Conservation (phyloP, 768 basidiomycete genomes). For the Russula emetica region DNA sequence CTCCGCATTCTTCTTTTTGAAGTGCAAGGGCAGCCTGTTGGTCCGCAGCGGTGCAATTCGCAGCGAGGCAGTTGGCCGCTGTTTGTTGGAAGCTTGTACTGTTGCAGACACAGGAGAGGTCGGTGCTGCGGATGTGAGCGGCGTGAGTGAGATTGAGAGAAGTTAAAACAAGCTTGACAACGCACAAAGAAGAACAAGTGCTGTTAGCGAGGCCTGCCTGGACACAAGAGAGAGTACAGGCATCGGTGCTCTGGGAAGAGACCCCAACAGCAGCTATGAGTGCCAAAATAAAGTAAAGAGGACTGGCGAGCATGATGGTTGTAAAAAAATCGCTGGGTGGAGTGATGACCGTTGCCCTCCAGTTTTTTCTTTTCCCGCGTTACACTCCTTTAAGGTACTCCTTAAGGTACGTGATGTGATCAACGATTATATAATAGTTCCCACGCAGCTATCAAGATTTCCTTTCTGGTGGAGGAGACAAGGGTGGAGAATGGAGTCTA, state of each 20-base stretch:
- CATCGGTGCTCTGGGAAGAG: slow-evolving; percentile 5
- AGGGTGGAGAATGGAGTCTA: too few relatives aligned
- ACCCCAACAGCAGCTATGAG: background rate
- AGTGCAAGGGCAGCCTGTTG: slow-evolving; percentile 33
- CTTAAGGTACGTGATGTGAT: too few relatives aligned
- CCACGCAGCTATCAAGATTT: too few relatives aligned
- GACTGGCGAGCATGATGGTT: slow-evolving; percentile 9
- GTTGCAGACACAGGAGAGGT: slow-evolving; percentile 41
- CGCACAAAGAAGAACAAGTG: slow-evolving; percentile 8
- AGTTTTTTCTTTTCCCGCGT: background rate
- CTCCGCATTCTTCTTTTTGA: slow-evolving; percentile 36
- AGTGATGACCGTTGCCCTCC: background rate
- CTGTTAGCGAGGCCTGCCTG: background rate
- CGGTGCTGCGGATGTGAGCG: slow-evolving; percentile 32
- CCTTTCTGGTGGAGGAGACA: background rate
- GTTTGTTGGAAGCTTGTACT: slow-evolving; percentile 38
- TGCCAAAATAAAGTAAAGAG: background rate
- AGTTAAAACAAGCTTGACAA: background rate
- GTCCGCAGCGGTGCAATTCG: slow-evolving; percentile 37
- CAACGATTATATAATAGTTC: background rate
- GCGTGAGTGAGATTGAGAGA: background rate
- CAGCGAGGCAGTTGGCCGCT: slow-evolving; percentile 35
- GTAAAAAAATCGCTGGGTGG: background rate
- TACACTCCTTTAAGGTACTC: background rate
- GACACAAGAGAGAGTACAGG: slow-evolving; percentile 5